These are phyloP conservation scores for Arachnopeziza araneosa DNA, from an alignment of 2,329 filamentous ascomycete species.

Conservation along the genomic window DNA sequence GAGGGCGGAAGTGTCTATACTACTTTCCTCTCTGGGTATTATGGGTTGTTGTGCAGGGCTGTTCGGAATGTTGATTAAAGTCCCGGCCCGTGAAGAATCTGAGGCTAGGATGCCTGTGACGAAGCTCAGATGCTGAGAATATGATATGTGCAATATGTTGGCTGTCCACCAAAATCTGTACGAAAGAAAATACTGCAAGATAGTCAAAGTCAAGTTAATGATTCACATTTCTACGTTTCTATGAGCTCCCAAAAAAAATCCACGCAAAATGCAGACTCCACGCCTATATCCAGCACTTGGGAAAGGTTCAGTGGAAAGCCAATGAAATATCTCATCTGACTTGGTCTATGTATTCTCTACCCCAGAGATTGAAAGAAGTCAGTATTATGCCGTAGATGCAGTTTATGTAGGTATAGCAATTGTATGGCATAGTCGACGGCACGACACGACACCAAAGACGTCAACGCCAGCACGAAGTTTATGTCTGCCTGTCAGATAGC, in stretches of 20 bases:
- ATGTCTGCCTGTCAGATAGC: slow-evolving; percentile 5
- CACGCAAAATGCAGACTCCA: slow-evolving; percentile 8
- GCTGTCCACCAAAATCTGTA: too few relatives aligned
- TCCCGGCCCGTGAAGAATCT: too few relatives aligned
- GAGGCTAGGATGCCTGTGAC: too few relatives aligned
- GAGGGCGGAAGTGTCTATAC: too few relatives aligned
- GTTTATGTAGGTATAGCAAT: slow-evolving; percentile 29
- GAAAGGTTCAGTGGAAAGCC: slow-evolving; percentile 26
- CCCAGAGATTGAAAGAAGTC: slow-evolving; percentile 20
- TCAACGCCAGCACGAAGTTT: slow-evolving; percentile 19
- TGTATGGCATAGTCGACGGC: slow-evolving; percentile 20
- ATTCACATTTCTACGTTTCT: slow-evolving; percentile 11
- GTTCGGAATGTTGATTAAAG: too few relatives aligned
- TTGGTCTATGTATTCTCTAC: slow-evolving; percentile 16
- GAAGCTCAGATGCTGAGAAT: too few relatives aligned
- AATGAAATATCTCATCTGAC: slow-evolving; percentile 10
- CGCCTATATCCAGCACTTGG: slow-evolving; percentile 30
- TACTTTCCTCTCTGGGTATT: too few relatives aligned
- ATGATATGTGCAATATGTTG: too few relatives aligned
- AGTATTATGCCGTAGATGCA: slow-evolving; percentile 20
- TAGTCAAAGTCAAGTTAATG: not conserved
- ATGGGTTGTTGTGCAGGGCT: too few relatives aligned
- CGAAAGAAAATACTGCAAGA: not conserved
- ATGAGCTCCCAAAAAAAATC: slow-evolving; percentile 4
- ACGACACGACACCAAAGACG: slow-evolving; percentile 15